phyloP scores from a whole-genome alignment of 2,329 filamentous ascomycete species.

The Akanthomyces lecanii region DNA sequence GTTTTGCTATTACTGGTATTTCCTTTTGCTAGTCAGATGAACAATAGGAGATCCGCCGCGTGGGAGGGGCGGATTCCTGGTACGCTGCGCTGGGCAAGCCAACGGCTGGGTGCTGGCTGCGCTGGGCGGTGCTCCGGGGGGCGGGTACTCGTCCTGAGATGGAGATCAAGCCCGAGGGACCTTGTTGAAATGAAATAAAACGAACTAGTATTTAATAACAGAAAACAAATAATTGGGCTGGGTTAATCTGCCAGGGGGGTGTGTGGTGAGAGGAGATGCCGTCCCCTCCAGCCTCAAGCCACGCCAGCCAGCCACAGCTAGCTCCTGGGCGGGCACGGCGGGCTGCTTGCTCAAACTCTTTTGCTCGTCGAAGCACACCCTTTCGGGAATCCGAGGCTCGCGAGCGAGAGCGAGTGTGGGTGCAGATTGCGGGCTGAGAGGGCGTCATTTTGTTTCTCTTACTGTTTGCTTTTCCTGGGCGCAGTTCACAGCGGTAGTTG shows the following conservation, averaged over 20 bases:
- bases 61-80: background rate
- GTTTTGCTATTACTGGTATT: background rate
- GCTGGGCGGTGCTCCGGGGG: background rate
- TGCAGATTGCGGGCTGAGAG: background rate
- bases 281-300: background rate
- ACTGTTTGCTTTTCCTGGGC: background rate
- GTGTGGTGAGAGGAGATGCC: background rate
- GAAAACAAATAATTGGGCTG: slow-evolving; percentile 1
- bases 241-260: background rate
- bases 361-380: background rate
- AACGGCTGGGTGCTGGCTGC: background rate
- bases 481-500: background rate
- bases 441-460: background rate
- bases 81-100: background rate
- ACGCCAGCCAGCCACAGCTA: slow-evolving; percentile 10
- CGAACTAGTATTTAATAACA: slow-evolving; percentile 3
- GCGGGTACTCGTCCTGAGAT: slow-evolving; percentile 1
- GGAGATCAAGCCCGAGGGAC: slow-evolving; percentile 6
- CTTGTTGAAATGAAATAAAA: background rate
- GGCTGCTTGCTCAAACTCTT: too few species aligned
- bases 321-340: background rate
- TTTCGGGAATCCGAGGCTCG: background rate
- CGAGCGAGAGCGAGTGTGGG: background rate
- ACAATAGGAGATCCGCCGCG: background rate
- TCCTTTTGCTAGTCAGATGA: background rate